Conservation (phyloP, 2,329 filamentous ascomycete species). For the Ophiosphaerella korrae region DNA sequence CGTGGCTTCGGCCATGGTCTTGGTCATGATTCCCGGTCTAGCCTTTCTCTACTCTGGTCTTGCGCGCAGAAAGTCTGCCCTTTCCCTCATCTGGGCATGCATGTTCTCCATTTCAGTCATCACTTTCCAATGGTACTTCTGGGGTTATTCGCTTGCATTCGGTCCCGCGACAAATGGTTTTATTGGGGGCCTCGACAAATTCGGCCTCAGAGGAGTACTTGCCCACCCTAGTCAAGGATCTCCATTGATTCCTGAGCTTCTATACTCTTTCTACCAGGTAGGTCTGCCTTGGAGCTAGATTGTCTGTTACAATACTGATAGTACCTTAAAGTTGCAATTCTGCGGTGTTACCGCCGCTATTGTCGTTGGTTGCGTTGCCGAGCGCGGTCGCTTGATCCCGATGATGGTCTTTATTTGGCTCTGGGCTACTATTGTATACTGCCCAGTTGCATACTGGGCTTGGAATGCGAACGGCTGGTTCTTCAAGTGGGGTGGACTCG, state of each 20-base stretch:
- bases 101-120: slow-evolving; percentile 92
- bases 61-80: slow-evolving; percentile 94
- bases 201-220: slow-evolving; percentile 84
- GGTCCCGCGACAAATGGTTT: slow-evolving; percentile 83
- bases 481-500: slow-evolving; percentile 86
- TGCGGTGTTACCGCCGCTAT: slow-evolving; percentile 91
- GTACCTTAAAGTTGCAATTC: slow-evolving; percentile 81
- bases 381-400: slow-evolving; percentile 89
- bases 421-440: slow-evolving; percentile 98
- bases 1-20: slow-evolving; percentile 85
- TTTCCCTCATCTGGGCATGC: slow-evolving; percentile 96
- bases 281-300: slow-evolving; percentile 14
- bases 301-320: slow-evolving; percentile 14
- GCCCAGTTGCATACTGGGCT: slow-evolving; percentile 92
- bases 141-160: slow-evolving; percentile 96
- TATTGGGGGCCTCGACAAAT: slow-evolving; percentile 88
- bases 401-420: slow-evolving; percentile 94
- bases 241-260: slow-evolving; percentile 82
- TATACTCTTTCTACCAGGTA: slow-evolving; percentile 94
- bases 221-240: slow-evolving; percentile 86
- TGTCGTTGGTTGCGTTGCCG: slow-evolving; percentile 87
- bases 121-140: slow-evolving; percentile 99
- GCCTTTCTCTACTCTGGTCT: slow-evolving; percentile 97
- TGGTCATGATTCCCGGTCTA: slow-evolving; percentile 96
- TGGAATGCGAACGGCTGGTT: slow-evolving; percentile 97